Evolutionary conservation across 179 eudicot genomes (phyloP).

Genomic region (Pouteria campechiana): DNA sequence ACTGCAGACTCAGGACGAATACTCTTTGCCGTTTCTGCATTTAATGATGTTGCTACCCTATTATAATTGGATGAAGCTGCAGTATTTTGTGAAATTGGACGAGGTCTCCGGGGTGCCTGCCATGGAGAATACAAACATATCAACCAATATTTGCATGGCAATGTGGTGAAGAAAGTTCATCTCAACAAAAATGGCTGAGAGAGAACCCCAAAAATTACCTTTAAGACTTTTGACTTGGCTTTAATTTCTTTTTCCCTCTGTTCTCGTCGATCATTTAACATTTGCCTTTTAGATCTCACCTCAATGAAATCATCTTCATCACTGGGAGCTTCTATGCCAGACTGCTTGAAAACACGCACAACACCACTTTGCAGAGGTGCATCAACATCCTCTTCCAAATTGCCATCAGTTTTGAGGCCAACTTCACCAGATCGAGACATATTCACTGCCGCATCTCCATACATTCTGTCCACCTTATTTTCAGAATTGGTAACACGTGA

Average conservation of each 20-base stretch:
- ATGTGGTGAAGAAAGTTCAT: slow-evolving; percentile 3
- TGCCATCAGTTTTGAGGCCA: slow-evolving; percentile 49
- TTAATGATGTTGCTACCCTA: slow-evolving; percentile 18
- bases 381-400: slow-evolving; percentile 68
- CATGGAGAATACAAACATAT: slow-evolving; percentile 2
- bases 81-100: slow-evolving; percentile 26
- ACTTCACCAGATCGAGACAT: slow-evolving; percentile 32
- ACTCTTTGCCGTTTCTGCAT: slow-evolving; percentile 24
- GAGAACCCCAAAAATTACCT: slow-evolving; percentile 48
- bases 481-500: slow-evolving; percentile 21
- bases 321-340: slow-evolving; percentile 93
- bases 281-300: slow-evolving; percentile 98
- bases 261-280: slow-evolving; percentile 96
- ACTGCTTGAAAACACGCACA: slow-evolving; percentile 69
- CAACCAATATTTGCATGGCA: not conserved
- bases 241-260: slow-evolving; percentile 90
- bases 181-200: slow-evolving; percentile 1
- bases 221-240: slow-evolving; percentile 57
- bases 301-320: slow-evolving; percentile 97
- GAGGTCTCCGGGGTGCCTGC: slow-evolving; percentile 52
- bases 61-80: slow-evolving; percentile 17
- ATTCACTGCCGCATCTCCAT: slow-evolving; percentile 16
- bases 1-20: slow-evolving; percentile 15
- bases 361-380: slow-evolving; percentile 95
- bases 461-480: slow-evolving; percentile 15